These are phyloP conservation scores for Cyathus olla DNA, from an alignment of 1,284 basidiomycete genomes.

Conservation along the genomic window DNA sequence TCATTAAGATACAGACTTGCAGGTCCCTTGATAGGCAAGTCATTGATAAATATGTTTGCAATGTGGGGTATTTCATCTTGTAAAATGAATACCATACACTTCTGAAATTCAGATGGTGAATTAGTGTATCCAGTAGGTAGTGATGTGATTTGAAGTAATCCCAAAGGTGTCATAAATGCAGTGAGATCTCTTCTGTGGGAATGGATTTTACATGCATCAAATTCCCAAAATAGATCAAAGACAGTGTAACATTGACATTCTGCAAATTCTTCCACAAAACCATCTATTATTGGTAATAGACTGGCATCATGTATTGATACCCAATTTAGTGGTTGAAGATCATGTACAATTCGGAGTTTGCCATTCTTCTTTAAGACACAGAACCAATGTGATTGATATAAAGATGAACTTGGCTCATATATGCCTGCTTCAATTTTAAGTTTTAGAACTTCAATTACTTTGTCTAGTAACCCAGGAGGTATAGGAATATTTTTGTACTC, in stretches of 20 bases:
- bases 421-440: constrained; percentile 10
- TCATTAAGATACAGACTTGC: constrained; percentile 26
- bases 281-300: constrained; percentile 24
- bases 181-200: constrained; percentile 23
- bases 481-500: not conserved
- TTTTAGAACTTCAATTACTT: not conserved
- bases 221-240: constrained; percentile 31
- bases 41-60: constrained; percentile 41
- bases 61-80: constrained; percentile 41
- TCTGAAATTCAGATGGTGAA: constrained; percentile 39
- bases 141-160: constrained; percentile 20
- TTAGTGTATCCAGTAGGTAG: constrained; percentile 49
- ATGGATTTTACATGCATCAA: constrained; percentile 17
- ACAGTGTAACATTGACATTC: constrained; percentile 14
- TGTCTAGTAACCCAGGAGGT: not conserved
- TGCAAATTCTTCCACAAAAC: constrained; percentile 25
- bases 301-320: constrained; percentile 33
- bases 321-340: constrained; percentile 34
- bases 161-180: constrained; percentile 29
- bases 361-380: constrained; percentile 29
- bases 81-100: constrained; percentile 39
- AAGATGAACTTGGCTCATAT: constrained; percentile 10
- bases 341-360: constrained; percentile 29
- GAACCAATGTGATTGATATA: constrained; percentile 14
- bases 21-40: constrained; percentile 42